Evolutionary conservation across 495 filamentous ascomycete genomes (phyloP).

Genomic region (Astrothelium macrocarpum): DNA sequence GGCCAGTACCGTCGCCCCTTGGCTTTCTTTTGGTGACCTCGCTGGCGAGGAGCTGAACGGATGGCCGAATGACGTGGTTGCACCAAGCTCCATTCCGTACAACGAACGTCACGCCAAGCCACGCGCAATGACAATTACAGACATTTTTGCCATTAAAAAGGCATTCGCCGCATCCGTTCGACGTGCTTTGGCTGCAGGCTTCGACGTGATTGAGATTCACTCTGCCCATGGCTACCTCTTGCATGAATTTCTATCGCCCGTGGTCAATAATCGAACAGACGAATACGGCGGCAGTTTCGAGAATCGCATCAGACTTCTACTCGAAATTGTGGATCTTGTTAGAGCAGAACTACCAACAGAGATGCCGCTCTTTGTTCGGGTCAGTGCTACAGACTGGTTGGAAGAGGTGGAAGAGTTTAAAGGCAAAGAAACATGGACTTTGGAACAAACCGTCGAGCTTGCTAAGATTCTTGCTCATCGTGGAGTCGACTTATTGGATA

Average conservation of each 20-base stretch:
- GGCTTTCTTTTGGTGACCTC: constrained; percentile 41
- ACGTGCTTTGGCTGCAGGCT: constrained; percentile 47
- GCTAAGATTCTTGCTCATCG: constrained; percentile 42
- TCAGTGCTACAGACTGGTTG: constrained; percentile 36
- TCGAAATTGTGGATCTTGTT: constrained; percentile 28
- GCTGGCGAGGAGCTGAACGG: constrained; percentile 49
- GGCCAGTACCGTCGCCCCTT: constrained; percentile 57
- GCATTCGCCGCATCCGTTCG: constrained; percentile 46
- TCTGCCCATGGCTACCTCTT: constrained; percentile 41
- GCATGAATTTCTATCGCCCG: constrained; percentile 31
- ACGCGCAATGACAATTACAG: constrained; percentile 44
- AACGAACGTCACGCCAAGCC: constrained; percentile 43
- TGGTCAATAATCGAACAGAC: constrained; percentile 35
- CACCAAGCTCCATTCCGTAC: constrained; percentile 46
- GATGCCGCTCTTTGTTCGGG: constrained; percentile 32
- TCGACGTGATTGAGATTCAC: constrained; percentile 50
- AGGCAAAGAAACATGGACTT: constrained; percentile 42
- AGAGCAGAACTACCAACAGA: constrained; percentile 19
- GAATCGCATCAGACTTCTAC: constrained; percentile 31
- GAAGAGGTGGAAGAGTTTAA: constrained; percentile 37
- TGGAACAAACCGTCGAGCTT: constrained; percentile 46
- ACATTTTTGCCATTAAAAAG: constrained; percentile 48
- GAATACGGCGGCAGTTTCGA: constrained; percentile 37
- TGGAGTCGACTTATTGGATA: constrained; percentile 57
- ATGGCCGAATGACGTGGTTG: constrained; percentile 52